Evolutionary conservation across 2,329 filamentous ascomycete species (phyloP), one percentile per base, ranked within the genome.

Genomic region (Falciphora oryzae): DNA sequence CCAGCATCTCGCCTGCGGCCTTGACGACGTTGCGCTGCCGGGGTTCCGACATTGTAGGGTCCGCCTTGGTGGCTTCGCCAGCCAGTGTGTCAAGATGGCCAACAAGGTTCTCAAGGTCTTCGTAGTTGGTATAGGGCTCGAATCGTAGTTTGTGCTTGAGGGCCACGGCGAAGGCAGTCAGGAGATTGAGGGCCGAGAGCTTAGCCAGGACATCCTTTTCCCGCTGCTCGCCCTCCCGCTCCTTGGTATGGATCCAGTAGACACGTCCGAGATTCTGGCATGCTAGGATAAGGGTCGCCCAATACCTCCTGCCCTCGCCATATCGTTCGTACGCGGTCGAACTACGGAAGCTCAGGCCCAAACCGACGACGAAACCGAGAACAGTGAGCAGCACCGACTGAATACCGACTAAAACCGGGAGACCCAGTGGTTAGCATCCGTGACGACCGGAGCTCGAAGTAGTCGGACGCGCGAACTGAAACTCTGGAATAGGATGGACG

Each of bases 281-380:
- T 71, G 89, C 88, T 74, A 82, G 80, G 64, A 82, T 85, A 69
- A 88, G 78, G 65, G 84, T 78, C 1, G 85, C 80, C 83, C 83
- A 85, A 67, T 83, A 82, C 67, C 82, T 81, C 27, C 84, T 79
- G 11, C 84, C 84, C 63, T 86, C 84, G 29, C 77, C 79, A 71
- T 83, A 84, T 64, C 89, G 84, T 75, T 94, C 91, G 70, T 94
- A 94, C 11, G 90, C 90, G 4, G 90, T 91, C 0, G 89, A 89
- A 67, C 86, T 91, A 64, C 90, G 88, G 79, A 94, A 93, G 27
- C 89, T 92, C 67, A 94, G 80, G 16, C 89, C 85, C 72, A 93
- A 76, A 84, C 89, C 88, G 71, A 94, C 90, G 65, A 93, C 89
- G 77, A 94, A 93, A 87, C 91, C 91, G 32, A 91, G 85, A n/a